phyloP scores from a whole-genome alignment of 768 basidiomycete species.

The Hemileccinum impolitum region DNA sequence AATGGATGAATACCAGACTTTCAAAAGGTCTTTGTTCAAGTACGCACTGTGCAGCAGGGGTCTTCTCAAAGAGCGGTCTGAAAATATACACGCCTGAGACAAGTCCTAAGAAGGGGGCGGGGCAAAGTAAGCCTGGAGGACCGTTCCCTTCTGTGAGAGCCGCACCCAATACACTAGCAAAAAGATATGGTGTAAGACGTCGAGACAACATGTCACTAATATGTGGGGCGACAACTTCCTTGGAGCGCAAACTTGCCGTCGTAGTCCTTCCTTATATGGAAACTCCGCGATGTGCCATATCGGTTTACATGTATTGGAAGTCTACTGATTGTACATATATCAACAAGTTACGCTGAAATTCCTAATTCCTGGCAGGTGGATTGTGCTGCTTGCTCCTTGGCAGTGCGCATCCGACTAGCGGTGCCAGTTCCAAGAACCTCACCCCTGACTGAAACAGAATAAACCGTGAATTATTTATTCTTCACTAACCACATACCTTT shows the following conservation, averaged over 20 bases:
- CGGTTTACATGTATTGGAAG: not conserved
- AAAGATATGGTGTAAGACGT: slow-evolving; percentile 46
- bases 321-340: slow-evolving; percentile 2
- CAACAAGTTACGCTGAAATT: slow-evolving; percentile 9
- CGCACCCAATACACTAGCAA: slow-evolving; percentile 58
- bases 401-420: slow-evolving; percentile 41
- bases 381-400: slow-evolving; percentile 48
- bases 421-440: slow-evolving; percentile 45
- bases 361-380: slow-evolving; percentile 38
- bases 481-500: slow-evolving; percentile 42
- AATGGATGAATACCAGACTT: slow-evolving; percentile 1
- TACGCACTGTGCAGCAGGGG: slow-evolving; percentile 13
- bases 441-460: slow-evolving; percentile 40
- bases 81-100: slow-evolving; percentile 67
- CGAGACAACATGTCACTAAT: slow-evolving; percentile 27
- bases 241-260: not conserved
- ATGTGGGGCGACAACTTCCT: not conserved
- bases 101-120: slow-evolving; percentile 40
- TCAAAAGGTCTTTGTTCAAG: not conserved
- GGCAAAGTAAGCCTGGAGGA: slow-evolving; percentile 2
- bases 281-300: slow-evolving; percentile 25
- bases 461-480: not conserved
- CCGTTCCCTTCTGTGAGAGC: not conserved
- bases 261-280: slow-evolving; percentile 16
- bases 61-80: slow-evolving; percentile 41